These are phyloP conservation scores for Blastomyces parvus DNA, from an alignment of 2,329 filamentous ascomycete genomes.

Conservation along the genomic window DNA sequence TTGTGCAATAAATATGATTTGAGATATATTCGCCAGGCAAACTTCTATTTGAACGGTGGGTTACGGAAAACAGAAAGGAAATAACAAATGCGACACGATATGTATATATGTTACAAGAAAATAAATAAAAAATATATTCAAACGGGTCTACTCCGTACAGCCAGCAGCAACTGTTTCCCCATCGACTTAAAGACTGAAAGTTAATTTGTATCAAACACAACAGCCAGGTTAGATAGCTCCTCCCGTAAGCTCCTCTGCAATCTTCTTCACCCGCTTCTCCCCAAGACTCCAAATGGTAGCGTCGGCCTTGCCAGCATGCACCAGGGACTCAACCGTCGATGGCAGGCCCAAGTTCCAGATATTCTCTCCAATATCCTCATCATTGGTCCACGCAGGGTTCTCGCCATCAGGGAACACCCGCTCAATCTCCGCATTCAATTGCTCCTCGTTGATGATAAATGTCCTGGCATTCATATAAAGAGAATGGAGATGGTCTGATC, in stretches of 20 bases:
- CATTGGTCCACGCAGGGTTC: slow-evolving; percentile 36
- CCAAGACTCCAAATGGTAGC: slow-evolving; percentile 35
- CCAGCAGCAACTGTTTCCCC: not conserved
- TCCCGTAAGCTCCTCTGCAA: slow-evolving; percentile 59
- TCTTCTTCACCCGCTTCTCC: slow-evolving; percentile 51
- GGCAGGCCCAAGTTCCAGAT: slow-evolving; percentile 44
- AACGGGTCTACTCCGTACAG: not conserved
- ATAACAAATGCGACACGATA: not conserved
- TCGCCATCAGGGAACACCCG: slow-evolving; percentile 59
- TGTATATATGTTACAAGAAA: not conserved
- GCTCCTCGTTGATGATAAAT: slow-evolving; percentile 75
- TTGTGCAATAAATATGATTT: not conserved
- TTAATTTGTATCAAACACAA: not conserved
- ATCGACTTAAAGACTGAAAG: not conserved
- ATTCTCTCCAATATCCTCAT: slow-evolving; percentile 35
- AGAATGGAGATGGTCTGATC: slow-evolving; percentile 65
- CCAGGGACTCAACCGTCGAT: slow-evolving; percentile 31
- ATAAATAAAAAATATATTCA: not conserved
- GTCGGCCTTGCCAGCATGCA: slow-evolving; percentile 26
- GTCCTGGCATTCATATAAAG: slow-evolving; percentile 80
- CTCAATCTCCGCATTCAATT: slow-evolving; percentile 66
- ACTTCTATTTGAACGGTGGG: not conserved
- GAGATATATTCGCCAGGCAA: not conserved
- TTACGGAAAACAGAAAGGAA: not conserved
- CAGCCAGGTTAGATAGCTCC: slow-evolving; percentile 39